Conservation (phyloP, 2,329 filamentous ascomycete genomes). For the Gliomastix tumulicola region DNA sequence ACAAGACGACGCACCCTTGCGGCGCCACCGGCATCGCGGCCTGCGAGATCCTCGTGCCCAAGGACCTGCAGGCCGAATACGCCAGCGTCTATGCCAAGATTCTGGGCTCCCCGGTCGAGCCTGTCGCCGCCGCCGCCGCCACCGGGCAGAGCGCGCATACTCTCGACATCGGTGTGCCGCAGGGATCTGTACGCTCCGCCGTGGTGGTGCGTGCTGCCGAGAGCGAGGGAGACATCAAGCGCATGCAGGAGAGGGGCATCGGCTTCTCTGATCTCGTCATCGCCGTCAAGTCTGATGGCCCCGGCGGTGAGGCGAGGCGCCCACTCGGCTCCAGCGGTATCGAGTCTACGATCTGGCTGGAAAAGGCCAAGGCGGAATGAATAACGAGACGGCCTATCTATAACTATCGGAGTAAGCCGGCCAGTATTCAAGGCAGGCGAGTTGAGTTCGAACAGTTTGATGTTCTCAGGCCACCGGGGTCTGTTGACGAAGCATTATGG, state of each 20-base stretch:
- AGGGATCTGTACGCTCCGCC: not conserved
- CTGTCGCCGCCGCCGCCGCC: no score
- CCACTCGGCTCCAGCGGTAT: not conserved
- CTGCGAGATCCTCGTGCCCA: not conserved
- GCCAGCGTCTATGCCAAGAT: not conserved
- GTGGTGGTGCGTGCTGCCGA: not conserved
- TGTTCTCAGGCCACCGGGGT: no score
- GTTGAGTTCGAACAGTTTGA: no score
- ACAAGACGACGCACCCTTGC: not conserved
- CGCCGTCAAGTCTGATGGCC: not conserved
- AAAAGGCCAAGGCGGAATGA: slow-evolving; percentile 3
- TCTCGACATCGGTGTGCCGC: not conserved
- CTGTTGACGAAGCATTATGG: no score
- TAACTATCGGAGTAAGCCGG: no score
- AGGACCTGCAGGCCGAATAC: not conserved
- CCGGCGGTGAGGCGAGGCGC: not conserved
- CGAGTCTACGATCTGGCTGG: not conserved
- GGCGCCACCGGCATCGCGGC: not conserved
- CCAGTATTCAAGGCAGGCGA: no score
- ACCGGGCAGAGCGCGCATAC: not conserved
- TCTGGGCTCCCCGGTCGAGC: not conserved
- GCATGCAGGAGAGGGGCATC: not conserved
- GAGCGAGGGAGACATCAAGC: not conserved
- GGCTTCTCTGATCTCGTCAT: not conserved
- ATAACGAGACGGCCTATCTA: no score